phyloP scores from a whole-genome alignment of 352 stramenopile species.

The Globisporangium takayamanum region DNA sequence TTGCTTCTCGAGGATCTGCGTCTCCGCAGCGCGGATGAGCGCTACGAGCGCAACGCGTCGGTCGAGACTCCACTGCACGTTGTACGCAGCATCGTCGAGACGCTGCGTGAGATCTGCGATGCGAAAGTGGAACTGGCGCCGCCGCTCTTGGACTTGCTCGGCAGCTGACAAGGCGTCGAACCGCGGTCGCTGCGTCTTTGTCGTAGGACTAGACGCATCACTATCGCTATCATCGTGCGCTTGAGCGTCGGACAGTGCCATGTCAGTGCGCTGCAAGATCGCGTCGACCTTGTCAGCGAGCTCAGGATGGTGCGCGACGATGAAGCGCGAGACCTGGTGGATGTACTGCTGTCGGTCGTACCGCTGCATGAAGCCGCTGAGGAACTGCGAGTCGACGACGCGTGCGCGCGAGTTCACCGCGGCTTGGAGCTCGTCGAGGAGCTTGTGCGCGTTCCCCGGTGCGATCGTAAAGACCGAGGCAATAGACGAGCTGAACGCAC shows the following conservation, averaged over 20 bases:
- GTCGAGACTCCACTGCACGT: constrained; percentile 71
- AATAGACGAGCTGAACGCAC: constrained; percentile 39
- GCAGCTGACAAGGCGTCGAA: constrained; percentile 50
- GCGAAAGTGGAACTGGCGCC: constrained; percentile 73
- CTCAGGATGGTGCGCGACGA: constrained; percentile 45
- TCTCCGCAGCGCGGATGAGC: constrained; percentile 56
- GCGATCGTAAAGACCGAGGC: constrained; percentile 58
- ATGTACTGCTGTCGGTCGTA: constrained; percentile 74
- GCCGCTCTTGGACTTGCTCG: constrained; percentile 43
- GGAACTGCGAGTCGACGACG: constrained; percentile 67
- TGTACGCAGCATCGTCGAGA: constrained; percentile 62
- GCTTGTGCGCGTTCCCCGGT: constrained; percentile 52
- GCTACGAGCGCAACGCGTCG: constrained; percentile 62
- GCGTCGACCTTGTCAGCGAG: constrained; percentile 38
- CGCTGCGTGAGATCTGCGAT: constrained; percentile 51
- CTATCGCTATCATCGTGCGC: background rate
- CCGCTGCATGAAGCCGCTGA: constrained; percentile 78
- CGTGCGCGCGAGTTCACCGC: constrained; percentile 65
- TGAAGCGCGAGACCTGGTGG: constrained; percentile 52
- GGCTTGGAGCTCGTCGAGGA: constrained; percentile 73
- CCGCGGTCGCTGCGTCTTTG: constrained; percentile 5
- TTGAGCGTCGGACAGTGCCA: background rate
- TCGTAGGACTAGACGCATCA: constrained; percentile 7
- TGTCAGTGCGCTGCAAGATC: constrained; percentile 28
- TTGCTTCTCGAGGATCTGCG: constrained; percentile 73